Evolutionary conservation across 805 yeast species (phyloP).

Genomic region (Monosporozyma siamensis): DNA sequence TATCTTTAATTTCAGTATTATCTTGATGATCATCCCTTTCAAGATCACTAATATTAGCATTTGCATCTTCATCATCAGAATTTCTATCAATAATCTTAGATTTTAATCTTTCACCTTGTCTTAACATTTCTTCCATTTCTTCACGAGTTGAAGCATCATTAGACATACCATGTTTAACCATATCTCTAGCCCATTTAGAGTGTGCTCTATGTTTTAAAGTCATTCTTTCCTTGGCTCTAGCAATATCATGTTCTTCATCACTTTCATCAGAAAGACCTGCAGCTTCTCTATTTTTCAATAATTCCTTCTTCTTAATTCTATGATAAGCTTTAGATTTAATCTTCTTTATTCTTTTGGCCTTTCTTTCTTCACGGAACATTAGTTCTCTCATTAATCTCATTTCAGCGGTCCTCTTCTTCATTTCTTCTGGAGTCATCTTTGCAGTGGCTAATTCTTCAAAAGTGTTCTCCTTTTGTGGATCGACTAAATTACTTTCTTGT

Average conservation of each 20-base stretch:
- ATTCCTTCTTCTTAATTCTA: constrained; percentile 77
- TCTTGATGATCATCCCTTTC: constrained; percentile 38
- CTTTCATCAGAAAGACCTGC: constrained; percentile 42
- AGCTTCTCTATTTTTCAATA: constrained; percentile 56
- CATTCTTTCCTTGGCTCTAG: constrained; percentile 89
- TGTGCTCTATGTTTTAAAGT: constrained; percentile 80
- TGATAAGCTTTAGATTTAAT: constrained; percentile 88
- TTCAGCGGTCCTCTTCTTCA: constrained; percentile 68
- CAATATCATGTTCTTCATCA: constrained; percentile 56
- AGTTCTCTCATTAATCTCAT: constrained; percentile 87
- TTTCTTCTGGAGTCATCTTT: constrained; percentile 69
- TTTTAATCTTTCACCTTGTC: constrained; percentile 72
- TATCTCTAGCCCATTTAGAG: constrained; percentile 81
- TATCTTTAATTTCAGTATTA: constrained; percentile 29
- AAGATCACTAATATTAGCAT: constrained; percentile 39
- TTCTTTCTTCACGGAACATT: constrained; percentile 90
- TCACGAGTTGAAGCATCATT: constrained; percentile 77
- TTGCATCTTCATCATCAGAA: constrained; percentile 39
- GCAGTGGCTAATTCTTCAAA: constrained; percentile 84
- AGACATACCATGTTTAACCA: constrained; percentile 83
- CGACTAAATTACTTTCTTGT: constrained; percentile 54
- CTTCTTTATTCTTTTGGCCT: constrained; percentile 85
- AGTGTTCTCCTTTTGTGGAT: constrained; percentile 67
- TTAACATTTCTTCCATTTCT: constrained; percentile 90
- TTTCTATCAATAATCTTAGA: constrained; percentile 60